Evolutionary conservation across 768 basidiomycete species (phyloP).

Genomic region (Termitomyces sp.): DNA sequence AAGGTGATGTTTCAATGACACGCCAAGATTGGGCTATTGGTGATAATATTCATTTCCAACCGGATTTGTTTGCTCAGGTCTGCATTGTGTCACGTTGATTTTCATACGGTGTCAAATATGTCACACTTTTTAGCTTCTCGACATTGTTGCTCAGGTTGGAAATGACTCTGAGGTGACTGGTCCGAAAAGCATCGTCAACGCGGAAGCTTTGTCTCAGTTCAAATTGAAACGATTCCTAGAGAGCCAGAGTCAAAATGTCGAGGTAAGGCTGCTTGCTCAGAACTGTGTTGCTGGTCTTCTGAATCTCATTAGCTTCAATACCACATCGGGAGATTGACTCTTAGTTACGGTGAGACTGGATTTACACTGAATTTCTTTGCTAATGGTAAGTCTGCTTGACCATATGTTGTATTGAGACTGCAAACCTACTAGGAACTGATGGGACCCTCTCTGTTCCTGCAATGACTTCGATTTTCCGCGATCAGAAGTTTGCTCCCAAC

Average conservation of each 20-base stretch:
- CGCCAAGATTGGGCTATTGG: slow-evolving; percentile 11
- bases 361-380: slow-evolving; percentile 14
- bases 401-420: not conserved
- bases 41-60: slow-evolving; percentile 10
- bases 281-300: not conserved
- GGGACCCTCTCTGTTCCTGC: slow-evolving; percentile 5
- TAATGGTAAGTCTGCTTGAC: slow-evolving; percentile 2
- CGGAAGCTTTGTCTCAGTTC: slow-evolving; percentile 4
- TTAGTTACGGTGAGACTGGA: slow-evolving; percentile 12
- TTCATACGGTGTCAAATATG: not conserved
- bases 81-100: not conserved
- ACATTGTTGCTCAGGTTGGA: slow-evolving; percentile 5
- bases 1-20: slow-evolving; percentile 13
- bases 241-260: slow-evolving; percentile 3
- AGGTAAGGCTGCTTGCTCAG: not conserved
- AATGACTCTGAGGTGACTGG: slow-evolving; percentile 11
- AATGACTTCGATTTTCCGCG: slow-evolving; percentile 12
- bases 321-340: slow-evolving; percentile 8
- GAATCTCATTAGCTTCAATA: slow-evolving; percentile 8
- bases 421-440: slow-evolving; percentile 5
- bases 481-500: slow-evolving; percentile 9
- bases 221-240: slow-evolving; percentile 10
- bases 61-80: slow-evolving; percentile 4
- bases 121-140: slow-evolving; percentile 2
- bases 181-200: slow-evolving; percentile 10